Conservation (phyloP, 257 asterid species). For the Solanum piurae region DNA sequence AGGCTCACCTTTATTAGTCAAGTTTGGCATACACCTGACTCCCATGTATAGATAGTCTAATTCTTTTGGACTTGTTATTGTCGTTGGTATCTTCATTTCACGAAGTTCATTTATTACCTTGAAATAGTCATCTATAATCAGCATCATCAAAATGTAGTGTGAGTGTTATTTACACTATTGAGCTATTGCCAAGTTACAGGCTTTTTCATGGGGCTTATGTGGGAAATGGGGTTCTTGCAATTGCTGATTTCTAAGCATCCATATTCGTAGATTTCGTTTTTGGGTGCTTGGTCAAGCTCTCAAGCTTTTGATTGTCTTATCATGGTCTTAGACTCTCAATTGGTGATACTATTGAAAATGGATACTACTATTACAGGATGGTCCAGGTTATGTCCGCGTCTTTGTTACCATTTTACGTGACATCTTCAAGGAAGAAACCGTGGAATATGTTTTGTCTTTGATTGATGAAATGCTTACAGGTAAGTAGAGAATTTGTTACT, state of each 20-base stretch:
- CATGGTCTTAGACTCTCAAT: not conserved
- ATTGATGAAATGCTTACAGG: constrained; percentile 86
- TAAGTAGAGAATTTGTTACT: constrained; percentile 10
- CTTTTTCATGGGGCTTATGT: not conserved
- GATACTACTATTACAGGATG: constrained; percentile 53
- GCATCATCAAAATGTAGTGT: not conserved
- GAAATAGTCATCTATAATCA: not conserved
- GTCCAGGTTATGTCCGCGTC: constrained; percentile 64
- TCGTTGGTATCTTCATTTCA: not conserved
- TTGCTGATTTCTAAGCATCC: not conserved
- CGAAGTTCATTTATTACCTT: not conserved
- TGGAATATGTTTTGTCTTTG: constrained; percentile 80
- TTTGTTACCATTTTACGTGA: constrained; percentile 82
- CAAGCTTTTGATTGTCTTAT: not conserved
- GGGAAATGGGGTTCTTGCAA: not conserved
- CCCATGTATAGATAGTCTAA: not conserved
- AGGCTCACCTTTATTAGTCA: not conserved
- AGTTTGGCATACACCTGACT: not conserved
- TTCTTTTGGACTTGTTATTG: not conserved
- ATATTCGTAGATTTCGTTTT: not conserved
- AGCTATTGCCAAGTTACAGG: not conserved
- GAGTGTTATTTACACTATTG: not conserved
- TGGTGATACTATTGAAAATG: not conserved
- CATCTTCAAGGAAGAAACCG: constrained; percentile 82
- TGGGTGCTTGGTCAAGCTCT: not conserved